Evolutionary conservation across 768 basidiomycete species (phyloP), one percentile per base, ranked within the genome.

Genomic region (Cystofilobasidium macerans): DNA sequence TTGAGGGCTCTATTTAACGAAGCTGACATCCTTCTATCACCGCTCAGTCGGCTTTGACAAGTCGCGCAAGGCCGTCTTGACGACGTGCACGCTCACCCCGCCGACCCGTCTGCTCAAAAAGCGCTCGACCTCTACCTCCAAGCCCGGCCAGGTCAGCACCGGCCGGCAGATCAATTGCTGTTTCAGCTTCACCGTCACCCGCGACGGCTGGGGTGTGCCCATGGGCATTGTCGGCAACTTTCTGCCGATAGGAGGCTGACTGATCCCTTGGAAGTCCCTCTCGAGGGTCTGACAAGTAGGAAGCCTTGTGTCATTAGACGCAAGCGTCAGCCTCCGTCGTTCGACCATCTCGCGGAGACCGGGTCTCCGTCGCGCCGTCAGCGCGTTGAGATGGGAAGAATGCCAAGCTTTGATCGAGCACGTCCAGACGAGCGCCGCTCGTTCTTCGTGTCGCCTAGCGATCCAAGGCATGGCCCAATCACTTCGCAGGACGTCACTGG

Each of bases 21-120:
- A 2, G 16, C 63, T 57, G 24, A 35, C 24, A 22, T 20, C 33
- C 20, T 24, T 1, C 24, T 7, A 11, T 16, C 47, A 7, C 30
- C 33, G 16, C 47, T 22, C 40, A 66, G 65, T 67, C 60, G 65
- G 65, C 42, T 67, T 67, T 22, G 65, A 67, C 42, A 32, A 40
- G 4, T 56, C 65, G 28, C 65, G 65, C 51, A 67, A 67, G 32
- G 65, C 65, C 28, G 65, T 67, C 42, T 60, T 67, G 30, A 67
- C 65, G 22, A 67, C 65, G 7, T 67, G 65, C 30, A 67, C 65
- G 14, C 65, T 67, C 48, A 32, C 24, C 9, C 47, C 60, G 8
- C 65, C 65, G 1, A 16, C 65, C 0, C 59, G 58, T n/a, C 65
- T 67, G 18, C 60, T 60, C 24, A 48, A 30, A 30, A 51, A 35